phyloP scores from a whole-genome alignment of 192 early-diverging fungal genomes.

The Linnemannia schmuckeri region DNA sequence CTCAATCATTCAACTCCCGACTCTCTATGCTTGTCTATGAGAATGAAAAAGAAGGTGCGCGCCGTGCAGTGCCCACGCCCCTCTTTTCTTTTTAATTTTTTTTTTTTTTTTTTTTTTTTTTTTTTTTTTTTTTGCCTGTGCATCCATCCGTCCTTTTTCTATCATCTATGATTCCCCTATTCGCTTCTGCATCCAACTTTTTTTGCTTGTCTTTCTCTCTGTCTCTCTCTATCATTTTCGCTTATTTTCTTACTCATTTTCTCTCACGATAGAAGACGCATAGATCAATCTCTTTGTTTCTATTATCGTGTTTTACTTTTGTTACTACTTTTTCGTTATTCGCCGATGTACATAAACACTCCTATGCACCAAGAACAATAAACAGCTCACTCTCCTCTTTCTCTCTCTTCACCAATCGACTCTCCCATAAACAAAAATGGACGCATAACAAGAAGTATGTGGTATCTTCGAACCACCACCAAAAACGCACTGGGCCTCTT shows the following conservation, averaged over 20 bases:
- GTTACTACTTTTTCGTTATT: too few relatives aligned
- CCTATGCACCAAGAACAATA: too few relatives aligned
- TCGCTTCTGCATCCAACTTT: not conserved
- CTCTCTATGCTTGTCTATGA: too few relatives aligned
- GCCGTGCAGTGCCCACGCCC: constrained; percentile 5
- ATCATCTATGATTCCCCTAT: not conserved
- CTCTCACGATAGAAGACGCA: too few relatives aligned
- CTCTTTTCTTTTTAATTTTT: not conserved
- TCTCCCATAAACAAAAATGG: not conserved
- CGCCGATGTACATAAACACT: too few relatives aligned
- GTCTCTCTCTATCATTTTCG: too few relatives aligned
- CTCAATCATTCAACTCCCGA: not conserved
- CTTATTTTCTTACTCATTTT: too few relatives aligned
- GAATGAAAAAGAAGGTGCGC: not conserved
- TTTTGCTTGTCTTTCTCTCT: not conserved
- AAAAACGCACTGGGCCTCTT: not conserved
- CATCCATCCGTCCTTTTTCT: not conserved
- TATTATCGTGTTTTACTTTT: too few relatives aligned
- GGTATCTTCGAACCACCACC: not conserved
- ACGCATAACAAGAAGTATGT: not conserved
- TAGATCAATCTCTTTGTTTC: too few relatives aligned
- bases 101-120: not conserved
- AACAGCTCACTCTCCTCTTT: not conserved
- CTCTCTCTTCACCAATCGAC: not conserved
- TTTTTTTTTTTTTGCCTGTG: not conserved